A percentile compares a stretch with the other conserved stretches of the same genome.
These are phyloP conservation scores for Neurospora sp. DNA, from an alignment of 495 filamentous ascomycete species.

Conservation along the genomic window DNA sequence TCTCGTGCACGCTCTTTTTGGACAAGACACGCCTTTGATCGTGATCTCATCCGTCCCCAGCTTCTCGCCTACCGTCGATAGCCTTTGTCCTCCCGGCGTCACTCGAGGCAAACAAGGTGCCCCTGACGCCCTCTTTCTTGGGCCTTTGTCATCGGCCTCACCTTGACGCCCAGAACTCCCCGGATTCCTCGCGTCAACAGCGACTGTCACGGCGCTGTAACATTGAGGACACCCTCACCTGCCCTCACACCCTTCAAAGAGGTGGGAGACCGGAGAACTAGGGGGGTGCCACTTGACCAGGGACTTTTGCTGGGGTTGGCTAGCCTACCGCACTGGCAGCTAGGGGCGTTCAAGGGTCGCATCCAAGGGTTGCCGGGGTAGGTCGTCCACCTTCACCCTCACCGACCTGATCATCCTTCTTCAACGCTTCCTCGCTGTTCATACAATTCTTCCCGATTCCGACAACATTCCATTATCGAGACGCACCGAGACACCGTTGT, in stretches of 20 bases:
- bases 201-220: not conserved
- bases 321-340: not conserved
- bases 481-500: not conserved
- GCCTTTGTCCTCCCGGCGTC: not conserved
- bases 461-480: not conserved
- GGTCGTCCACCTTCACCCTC: not conserved
- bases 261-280: not conserved
- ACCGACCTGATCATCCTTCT: not conserved
- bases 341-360: not conserved
- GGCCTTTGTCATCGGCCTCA: not conserved
- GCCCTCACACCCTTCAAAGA: not conserved
- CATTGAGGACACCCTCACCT: not conserved
- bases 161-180: not conserved
- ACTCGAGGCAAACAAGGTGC: not conserved
- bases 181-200: not conserved
- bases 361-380: not conserved
- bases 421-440: not conserved
- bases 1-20: not conserved
- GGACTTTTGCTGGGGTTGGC: not conserved
- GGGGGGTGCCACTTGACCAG: not conserved
- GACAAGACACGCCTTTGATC: not conserved
- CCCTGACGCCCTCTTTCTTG: not conserved
- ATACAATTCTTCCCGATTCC: constrained; percentile 1
- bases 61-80: not conserved
- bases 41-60: not conserved